Base-by-base conservation (phyloP, 768 basidiomycete genomes). In the Lentinula lateritia region DNA sequence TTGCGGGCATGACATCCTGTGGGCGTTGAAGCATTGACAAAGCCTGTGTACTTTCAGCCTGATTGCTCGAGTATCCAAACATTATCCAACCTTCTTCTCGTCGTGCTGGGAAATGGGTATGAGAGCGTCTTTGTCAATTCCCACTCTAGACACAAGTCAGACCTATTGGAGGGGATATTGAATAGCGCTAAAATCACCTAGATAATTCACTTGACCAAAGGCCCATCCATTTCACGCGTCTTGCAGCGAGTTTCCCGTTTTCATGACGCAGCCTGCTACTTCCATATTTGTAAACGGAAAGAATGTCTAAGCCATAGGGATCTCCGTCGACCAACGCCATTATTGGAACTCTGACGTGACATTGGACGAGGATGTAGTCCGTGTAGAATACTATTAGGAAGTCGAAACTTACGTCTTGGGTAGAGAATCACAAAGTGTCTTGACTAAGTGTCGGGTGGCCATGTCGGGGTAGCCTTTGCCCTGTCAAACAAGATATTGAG, bases 381-480 rank as follows among this genome's bases (percentile, higher is more conserved):
- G 34, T 39, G 10, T 28, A 38, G 39, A n/a, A 62, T 23, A 28
- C 28, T 28, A 28, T 1, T 28, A 28, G 28, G 28, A 28, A 28
- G 50, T 32, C 39, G 6, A 35, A 43, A 69, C 75, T 65, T 70
- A 92, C 93, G 73, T 74, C 45, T 72, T 50, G 2, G 89, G 88
- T 18, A 93, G 80, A 38, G 82, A 81, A 42, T 86, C 80, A 1
- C 89, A 81, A 2, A 98, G 77, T 0, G 81, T 84, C 61, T 86
- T 85, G 50, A 95, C 83, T 6, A 98, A 80, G 65, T 95, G 87
- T 6, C 94, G 82, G 0, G 97, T 96, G 2, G 94, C 89, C 4
- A 97, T 74, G 69, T 99, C 97, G 0, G 97, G 97, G 73, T 96
- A 98, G 2, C 97, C 97, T 71, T 97, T 98, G 0, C 97, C 97